These are phyloP conservation scores for Chlorella variabilis DNA, from an alignment of 163 green algal species.

Conservation along the genomic window DNA sequence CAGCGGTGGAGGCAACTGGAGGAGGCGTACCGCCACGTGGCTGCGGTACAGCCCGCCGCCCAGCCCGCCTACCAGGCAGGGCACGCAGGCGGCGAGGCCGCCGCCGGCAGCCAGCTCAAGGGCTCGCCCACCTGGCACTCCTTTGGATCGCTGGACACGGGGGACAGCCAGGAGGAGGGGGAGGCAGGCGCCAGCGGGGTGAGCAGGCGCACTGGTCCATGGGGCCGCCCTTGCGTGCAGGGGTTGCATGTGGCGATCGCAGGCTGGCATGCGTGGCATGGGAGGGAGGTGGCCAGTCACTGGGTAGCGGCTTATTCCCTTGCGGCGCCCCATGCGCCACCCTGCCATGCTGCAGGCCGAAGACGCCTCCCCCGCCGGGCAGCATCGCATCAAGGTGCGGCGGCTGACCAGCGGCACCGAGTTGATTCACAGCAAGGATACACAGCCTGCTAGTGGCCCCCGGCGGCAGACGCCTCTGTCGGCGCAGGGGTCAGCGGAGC, in stretches of 20 bases:
- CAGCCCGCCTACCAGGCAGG: conserved; percentile 4
- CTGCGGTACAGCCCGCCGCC: not conserved
- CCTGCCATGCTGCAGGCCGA: not conserved
- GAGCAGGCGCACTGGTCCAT: too few relatives aligned
- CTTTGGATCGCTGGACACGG: conserved; percentile 22
- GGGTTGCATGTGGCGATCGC: too few relatives aligned
- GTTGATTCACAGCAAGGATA: not conserved
- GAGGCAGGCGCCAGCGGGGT: not conserved
- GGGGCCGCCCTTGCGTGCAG: too few relatives aligned
- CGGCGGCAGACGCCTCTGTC: too few relatives aligned
- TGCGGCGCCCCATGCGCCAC: too few relatives aligned
- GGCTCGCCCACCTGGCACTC: conserved; percentile 36
- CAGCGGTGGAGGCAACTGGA: conserved; percentile 69
- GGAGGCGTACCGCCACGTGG: conserved; percentile 52
- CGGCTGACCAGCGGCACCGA: conserved; percentile 3
- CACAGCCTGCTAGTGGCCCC: too few relatives aligned
- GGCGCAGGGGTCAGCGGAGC: too few relatives aligned
- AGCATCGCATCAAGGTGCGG: not conserved
- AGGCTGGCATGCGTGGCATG: not conserved
- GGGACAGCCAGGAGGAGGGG: not conserved
- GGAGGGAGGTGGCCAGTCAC: too few relatives aligned
- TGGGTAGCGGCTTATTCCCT: too few relatives aligned
- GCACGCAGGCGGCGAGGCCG: not conserved
- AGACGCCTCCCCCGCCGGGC: not conserved
- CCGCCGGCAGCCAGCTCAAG: too few relatives aligned